Evolutionary conservation across 2,329 filamentous ascomycete species (phyloP), one percentile per base, ranked within the genome.

Genomic region (Fusarium denticulatum): DNA sequence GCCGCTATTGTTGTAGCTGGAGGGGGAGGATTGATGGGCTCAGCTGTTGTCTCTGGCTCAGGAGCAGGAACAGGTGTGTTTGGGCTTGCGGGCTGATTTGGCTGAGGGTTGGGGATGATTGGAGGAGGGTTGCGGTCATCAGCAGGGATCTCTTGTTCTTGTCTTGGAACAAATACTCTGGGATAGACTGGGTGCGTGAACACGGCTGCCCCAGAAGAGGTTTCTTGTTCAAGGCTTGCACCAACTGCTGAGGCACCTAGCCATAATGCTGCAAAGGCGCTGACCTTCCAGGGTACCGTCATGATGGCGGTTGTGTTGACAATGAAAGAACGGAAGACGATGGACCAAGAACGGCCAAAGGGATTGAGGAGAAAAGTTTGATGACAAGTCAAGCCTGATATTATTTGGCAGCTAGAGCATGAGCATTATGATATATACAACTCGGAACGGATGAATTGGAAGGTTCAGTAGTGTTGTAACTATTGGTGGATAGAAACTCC

Each of bases 131-230:
- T 37, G 0, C 49, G 49, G 14, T 52, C 36, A 10, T 39, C 50
- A 16, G 50, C 34, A 2, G 50, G 50, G 0, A 55, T 39, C 7
- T 55, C 50, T 30, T 39, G 34, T 6, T 55, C 50, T 30, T 39
- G 50, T 1, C 50, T 39, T 55, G 24, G 0, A 3, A 39, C 36
- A 39, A 55, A 1, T 0, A 32, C 15, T 34, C 24, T 39, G 1
- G 26, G 34, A 34, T 63, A 63, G 20, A 26, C 37, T 24, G 53
- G 60, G 8, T 63, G 53, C 1, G 59, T 58, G 24, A 61, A 57
- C 4, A 24, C 28, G 4, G 53, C 60, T 24, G 42, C 34, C 0
- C n/a, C 22, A 14, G 59, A 58, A 3, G 59, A 36, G 2, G 39
- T 37, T 20, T 24, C n/a, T 13, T 9, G 12, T 32, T 45, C 12